Evolutionary conservation across 192 early-diverging fungal genomes (phyloP).

Genomic region (Tieghemiomyces parasiticus): DNA sequence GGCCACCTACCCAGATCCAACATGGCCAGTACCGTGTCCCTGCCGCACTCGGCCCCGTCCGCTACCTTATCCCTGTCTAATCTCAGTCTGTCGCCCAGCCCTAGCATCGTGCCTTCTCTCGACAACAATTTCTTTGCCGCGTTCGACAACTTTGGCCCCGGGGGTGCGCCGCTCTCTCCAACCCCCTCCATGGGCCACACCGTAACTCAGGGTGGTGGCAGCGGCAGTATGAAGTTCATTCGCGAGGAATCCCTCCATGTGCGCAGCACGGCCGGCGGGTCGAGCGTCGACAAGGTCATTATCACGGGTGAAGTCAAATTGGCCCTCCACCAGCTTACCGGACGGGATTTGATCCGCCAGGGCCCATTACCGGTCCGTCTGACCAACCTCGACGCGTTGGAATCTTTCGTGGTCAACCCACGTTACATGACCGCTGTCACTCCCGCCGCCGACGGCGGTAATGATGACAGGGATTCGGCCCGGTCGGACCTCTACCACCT

Average conservation of each 20-base stretch:
- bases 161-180: not conserved
- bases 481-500: not conserved
- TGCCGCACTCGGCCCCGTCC: not conserved
- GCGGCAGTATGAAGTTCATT: not conserved
- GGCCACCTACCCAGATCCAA: no score
- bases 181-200: not conserved
- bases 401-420: not conserved
- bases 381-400: not conserved
- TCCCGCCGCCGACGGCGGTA: no score
- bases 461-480: no score
- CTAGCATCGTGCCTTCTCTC: not conserved
- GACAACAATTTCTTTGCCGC: not conserved
- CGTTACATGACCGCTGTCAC: not conserved
- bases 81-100: not conserved
- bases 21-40: no score
- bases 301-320: not conserved
- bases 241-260: not conserved
- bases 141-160: not conserved
- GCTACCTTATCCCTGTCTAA: not conserved
- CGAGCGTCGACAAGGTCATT: constrained; percentile 1
- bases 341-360: not conserved
- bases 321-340: not conserved
- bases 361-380: not conserved
- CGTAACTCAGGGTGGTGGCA: not conserved
- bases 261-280: not conserved